These are phyloP conservation scores for Daldinia grandis DNA, from an alignment of 495 filamentous ascomycete genomes.

Conservation along the genomic window DNA sequence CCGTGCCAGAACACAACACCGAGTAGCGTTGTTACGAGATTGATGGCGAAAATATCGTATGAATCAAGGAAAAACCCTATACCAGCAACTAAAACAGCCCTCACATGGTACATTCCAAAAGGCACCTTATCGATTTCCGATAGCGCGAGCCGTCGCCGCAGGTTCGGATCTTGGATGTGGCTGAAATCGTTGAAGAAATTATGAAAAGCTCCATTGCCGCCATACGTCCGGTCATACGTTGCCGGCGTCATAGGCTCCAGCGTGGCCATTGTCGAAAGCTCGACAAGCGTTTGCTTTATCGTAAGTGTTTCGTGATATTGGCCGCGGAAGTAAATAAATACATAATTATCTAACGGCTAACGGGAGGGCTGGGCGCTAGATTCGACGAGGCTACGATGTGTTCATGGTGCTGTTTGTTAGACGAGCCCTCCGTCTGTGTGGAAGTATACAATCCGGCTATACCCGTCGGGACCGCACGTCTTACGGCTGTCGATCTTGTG, in stretches of 20 bases:
- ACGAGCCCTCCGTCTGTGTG: not conserved
- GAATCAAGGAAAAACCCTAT: constrained; percentile 83
- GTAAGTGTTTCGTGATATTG: constrained; percentile 4
- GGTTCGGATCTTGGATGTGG: constrained; percentile 73
- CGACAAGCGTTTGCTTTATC: not conserved
- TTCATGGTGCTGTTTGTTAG: constrained; percentile 14
- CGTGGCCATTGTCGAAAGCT: constrained; percentile 36
- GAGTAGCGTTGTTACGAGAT: constrained; percentile 71
- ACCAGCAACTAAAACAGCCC: constrained; percentile 75
- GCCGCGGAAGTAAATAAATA: not conserved
- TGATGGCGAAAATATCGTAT: constrained; percentile 84
- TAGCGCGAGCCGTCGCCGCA: constrained; percentile 74
- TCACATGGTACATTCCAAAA: constrained; percentile 80
- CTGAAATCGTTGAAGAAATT: constrained; percentile 67
- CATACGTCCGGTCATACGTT: constrained; percentile 50
- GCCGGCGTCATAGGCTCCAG: constrained; percentile 49
- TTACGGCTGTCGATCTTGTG: not conserved
- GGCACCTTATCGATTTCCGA: constrained; percentile 77
- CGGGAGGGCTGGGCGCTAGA: not conserved
- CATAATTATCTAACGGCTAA: constrained; percentile 8
- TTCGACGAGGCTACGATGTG: constrained; percentile 2
- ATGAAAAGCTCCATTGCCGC: constrained; percentile 66
- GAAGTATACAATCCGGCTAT: not conserved
- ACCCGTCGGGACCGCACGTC: not conserved
- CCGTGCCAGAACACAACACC: constrained; percentile 77